Base-by-base conservation (phyloP, 345 rosid species). In the Hirschfeldia incana region DNA sequence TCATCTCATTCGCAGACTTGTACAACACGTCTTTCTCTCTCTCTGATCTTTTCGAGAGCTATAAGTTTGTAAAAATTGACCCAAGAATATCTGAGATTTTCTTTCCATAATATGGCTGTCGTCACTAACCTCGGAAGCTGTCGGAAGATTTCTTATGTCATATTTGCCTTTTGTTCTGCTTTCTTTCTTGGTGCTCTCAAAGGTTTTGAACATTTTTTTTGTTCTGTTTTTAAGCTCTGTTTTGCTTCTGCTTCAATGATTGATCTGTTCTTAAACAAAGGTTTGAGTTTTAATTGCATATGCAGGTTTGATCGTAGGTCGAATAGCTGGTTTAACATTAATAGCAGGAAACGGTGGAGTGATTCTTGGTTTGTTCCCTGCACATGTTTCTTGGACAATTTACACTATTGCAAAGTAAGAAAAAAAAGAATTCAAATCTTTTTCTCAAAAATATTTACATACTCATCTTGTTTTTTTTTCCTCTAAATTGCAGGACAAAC, bases 281-380 rank as follows among this genome's bases (percentile, higher is more conserved):
- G 57, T 64, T 63, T 55, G 70, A 37, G 0, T 58, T 51, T n/a
- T n/a, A 7, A 63, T 27, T 42, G 5, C n/a, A 16, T 65, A 13
- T 85, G 83, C 85, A 89, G 98, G 86, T 85, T 59, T 88, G 53
- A 26, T 86, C 11, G 93, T 91, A 76, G 95, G 98, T 80, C 97
- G 97, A 53, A 32, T 91, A 53, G 98, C 98, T 72, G 82, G 85
- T 76, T 74, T 91, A 70, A 85, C 86, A 69, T 67, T 92, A 69
- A 88, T 87, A 67, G 57, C 30, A 39, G 97, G 98, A 70, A 90
- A 92, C 78, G 85, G 84, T 71, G 93, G 86, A 66, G 90, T 92
- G 65, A 92, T 94, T 84, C 83, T 90, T 77, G 87, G 86, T 49
- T 73, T 88, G 84, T 87, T 87, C 67, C 96, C 93, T 81, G 76